A percentile compares a stretch with the other conserved stretches of the same genome.
phyloP scores from a whole-genome alignment of 164 flowering plant genomes.

The Paratinospora sagittata region DNA sequence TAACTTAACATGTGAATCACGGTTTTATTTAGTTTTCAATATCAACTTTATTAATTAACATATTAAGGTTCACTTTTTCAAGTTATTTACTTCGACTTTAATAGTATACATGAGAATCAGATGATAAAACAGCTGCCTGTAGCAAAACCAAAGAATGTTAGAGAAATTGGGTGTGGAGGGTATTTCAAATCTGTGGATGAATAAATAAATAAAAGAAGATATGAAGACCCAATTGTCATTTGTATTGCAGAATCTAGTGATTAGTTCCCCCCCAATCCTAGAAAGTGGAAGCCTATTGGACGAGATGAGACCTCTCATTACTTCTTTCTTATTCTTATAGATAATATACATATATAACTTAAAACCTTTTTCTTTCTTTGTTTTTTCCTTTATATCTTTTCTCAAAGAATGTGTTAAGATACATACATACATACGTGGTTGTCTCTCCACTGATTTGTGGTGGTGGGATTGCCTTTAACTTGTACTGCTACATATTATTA shows the following conservation, averaged over 20 bases:
- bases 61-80: not conserved
- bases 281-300: slow-evolving; percentile 28
- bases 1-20: no score
- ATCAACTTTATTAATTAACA: no score
- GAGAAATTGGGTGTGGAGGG: no score
- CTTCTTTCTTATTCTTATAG: no score
- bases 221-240: not conserved
- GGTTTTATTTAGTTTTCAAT: no score
- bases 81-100: not conserved
- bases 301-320: no score
- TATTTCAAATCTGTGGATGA: no score
- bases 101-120: not conserved
- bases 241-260: not conserved
- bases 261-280: slow-evolving; percentile 18
- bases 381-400: not conserved
- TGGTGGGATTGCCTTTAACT: slow-evolving; percentile 12
- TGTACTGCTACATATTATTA: not conserved
- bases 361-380: not conserved
- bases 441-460: slow-evolving; percentile 33
- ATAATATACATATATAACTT: no score
- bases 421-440: slow-evolving; percentile 4
- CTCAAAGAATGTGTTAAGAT: slow-evolving; percentile 17
- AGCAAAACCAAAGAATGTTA: no score
- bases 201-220: not conserved
- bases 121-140: not conserved